Evolutionary conservation across 2,329 filamentous ascomycete species (phyloP).

Genomic region (Cladosporium velox): DNA sequence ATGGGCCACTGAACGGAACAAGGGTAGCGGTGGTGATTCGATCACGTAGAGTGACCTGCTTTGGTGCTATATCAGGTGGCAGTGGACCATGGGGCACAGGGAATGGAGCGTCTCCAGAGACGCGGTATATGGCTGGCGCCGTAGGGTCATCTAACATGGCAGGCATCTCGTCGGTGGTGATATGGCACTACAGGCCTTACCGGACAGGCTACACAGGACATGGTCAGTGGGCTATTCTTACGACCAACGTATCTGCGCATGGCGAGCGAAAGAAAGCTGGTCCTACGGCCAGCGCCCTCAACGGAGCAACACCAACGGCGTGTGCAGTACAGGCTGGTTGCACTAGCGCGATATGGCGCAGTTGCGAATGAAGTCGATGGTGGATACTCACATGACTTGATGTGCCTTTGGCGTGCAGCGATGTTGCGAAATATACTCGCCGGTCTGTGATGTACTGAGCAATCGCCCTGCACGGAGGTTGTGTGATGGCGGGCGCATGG

Average conservation of each 20-base stretch:
- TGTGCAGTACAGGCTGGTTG: not conserved
- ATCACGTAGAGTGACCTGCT: constrained; percentile 80
- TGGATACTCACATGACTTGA: constrained; percentile 17
- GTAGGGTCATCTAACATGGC: constrained; percentile 77
- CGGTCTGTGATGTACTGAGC: constrained; percentile 18
- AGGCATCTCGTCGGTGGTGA: constrained; percentile 59
- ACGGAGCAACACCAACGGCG: not conserved
- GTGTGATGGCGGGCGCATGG: not conserved
- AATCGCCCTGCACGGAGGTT: not conserved
- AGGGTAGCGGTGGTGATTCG: constrained; percentile 81
- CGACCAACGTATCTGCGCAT: not conserved
- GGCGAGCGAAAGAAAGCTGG: not conserved
- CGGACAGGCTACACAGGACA: not conserved
- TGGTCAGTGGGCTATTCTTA: not conserved
- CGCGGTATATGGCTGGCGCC: constrained; percentile 68
- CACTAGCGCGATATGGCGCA: constrained; percentile 9
- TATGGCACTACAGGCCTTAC: not conserved
- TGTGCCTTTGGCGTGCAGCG: constrained; percentile 3
- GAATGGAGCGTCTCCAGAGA: constrained; percentile 66
- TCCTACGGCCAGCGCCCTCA: not conserved
- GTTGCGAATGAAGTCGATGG: constrained; percentile 8
- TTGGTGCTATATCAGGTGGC: constrained; percentile 68
- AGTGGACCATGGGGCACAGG: constrained; percentile 64
- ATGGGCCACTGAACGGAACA: constrained; percentile 75
- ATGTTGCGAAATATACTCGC: constrained; percentile 20